Conservation (phyloP, 2,329 filamentous ascomycete genomes). For the Fusarium multiceps region DNA sequence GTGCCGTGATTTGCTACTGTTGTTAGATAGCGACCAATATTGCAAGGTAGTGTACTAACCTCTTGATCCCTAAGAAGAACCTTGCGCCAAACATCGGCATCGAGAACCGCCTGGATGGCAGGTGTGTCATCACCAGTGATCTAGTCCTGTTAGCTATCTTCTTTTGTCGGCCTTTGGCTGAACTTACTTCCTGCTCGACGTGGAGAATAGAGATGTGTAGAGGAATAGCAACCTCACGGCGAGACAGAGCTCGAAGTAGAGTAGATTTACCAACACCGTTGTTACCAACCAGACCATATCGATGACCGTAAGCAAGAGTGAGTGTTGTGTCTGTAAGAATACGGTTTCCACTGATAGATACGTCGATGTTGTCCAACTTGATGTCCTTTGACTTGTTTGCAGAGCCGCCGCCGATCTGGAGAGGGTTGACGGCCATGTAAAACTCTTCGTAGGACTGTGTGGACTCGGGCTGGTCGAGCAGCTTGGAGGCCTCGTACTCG, state of each 20-base stretch:
- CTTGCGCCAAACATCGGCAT: constrained; percentile 98
- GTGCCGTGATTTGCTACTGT: constrained; percentile 76
- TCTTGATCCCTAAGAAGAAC: constrained; percentile 90
- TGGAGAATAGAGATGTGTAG: constrained; percentile 99
- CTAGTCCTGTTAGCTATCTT: constrained; percentile 55
- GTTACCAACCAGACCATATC: constrained; percentile 97
- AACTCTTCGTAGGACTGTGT: constrained; percentile 98
- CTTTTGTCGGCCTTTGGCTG: not conserved
- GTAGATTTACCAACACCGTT: constrained; percentile 99
- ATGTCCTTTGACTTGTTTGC: constrained; percentile 97
- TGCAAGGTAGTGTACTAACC: constrained; percentile 58
- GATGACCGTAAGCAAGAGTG: constrained; percentile 89
- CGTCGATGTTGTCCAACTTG: constrained; percentile 96
- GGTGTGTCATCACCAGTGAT: constrained; percentile 96
- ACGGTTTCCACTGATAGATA: constrained; percentile 87
- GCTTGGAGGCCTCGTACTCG: constrained; percentile 92
- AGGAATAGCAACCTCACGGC: constrained; percentile 93
- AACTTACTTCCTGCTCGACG: constrained; percentile 90
- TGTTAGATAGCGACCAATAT: constrained; percentile 47
- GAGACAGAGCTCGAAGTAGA: constrained; percentile 88
- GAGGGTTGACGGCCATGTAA: constrained; percentile 98
- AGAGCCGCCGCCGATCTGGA: constrained; percentile 80
- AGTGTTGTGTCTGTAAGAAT: constrained; percentile 92
- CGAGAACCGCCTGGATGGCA: constrained; percentile 92
- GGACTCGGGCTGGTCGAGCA: constrained; percentile 84